Percentiles rank a stretch among this genome's conserved stretches.
Conservation (phyloP, 2,329 filamentous ascomycete genomes). For the Nemania serpens region DNA sequence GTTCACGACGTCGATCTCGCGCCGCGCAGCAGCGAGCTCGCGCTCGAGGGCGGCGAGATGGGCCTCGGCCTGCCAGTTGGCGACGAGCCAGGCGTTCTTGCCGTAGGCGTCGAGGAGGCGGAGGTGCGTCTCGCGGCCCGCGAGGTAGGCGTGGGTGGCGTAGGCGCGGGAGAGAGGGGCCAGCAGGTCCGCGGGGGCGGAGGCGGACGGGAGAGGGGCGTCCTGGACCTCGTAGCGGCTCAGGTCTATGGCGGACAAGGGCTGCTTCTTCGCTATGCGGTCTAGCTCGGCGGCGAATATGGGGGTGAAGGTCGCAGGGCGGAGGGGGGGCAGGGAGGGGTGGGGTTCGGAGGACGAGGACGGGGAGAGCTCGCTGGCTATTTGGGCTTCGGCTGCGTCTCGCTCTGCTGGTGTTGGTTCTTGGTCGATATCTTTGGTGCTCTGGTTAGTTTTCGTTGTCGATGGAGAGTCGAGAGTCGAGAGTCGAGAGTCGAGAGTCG, state of each 20-base stretch:
- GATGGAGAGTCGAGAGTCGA: not conserved
- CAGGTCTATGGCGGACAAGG: conserved; percentile 71
- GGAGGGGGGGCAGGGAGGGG: conserved; percentile 56
- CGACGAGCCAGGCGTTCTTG: conserved; percentile 89
- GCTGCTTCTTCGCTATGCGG: conserved; percentile 63
- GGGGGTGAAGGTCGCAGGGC: conserved; percentile 63
- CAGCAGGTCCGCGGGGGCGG: conserved; percentile 51
- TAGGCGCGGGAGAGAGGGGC: conserved; percentile 58
- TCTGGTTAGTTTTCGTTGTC: conserved; percentile 16
- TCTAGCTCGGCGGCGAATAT: conserved; percentile 70
- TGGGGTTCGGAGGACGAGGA: conserved; percentile 33
- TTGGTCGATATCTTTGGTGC: conserved; percentile 74
- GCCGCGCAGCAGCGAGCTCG: conserved; percentile 71
- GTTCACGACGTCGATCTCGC: conserved; percentile 75
- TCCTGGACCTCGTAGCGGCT: conserved; percentile 81
- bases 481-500: too few relatives aligned
- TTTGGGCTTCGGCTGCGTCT: conserved; percentile 69
- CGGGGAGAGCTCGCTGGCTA: conserved; percentile 66
- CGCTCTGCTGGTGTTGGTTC: conserved; percentile 68
- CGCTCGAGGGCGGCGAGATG: conserved; percentile 71
- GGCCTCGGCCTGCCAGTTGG: conserved; percentile 79
- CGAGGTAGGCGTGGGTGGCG: conserved; percentile 57
- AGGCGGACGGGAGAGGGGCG: conserved; percentile 50
- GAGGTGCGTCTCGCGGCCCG: conserved; percentile 60
- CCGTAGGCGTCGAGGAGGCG: conserved; percentile 79